phyloP scores from a whole-genome alignment of 345 rosid species.

The Eucalyptus curtisii region DNA sequence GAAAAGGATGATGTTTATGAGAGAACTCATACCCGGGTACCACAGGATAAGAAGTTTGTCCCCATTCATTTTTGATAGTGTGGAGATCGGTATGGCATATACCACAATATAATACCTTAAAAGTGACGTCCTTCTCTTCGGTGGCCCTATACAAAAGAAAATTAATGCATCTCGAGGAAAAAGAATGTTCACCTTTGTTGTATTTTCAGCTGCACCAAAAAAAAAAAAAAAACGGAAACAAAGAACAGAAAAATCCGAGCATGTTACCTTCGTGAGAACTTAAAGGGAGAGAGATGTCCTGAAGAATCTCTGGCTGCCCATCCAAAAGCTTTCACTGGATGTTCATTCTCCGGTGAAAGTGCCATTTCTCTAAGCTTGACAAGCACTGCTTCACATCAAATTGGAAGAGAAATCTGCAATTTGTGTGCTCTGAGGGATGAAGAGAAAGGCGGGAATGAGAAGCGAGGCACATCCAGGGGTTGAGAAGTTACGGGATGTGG shows the following conservation, averaged over 20 bases:
- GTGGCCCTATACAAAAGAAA: conserved; percentile 3
- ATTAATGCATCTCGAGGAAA: not conserved
- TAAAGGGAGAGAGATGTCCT: not conserved
- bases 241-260: not conserved
- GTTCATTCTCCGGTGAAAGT: not conserved
- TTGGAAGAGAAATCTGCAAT: not conserved
- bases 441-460: not conserved
- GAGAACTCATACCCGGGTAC: conserved; percentile 21
- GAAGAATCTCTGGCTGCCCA: conserved; percentile 10
- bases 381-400: not conserved
- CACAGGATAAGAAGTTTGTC: conserved; percentile 19
- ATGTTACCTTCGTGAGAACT: conserved; percentile 6
- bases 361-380: not conserved
- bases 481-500: not conserved
- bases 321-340: not conserved
- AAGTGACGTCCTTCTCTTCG: conserved; percentile 13
- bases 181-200: not conserved
- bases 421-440: not conserved
- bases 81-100: conserved; percentile 34
- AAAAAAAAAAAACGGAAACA: not conserved
- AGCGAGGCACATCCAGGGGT: not conserved
- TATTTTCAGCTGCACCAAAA: not conserved
- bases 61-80: conserved; percentile 22
- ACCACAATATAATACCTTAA: conserved; percentile 26
- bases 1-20: not conserved